Base-by-base conservation (phyloP, 345 rosid genomes). In the Gynandropsis gynandra region DNA sequence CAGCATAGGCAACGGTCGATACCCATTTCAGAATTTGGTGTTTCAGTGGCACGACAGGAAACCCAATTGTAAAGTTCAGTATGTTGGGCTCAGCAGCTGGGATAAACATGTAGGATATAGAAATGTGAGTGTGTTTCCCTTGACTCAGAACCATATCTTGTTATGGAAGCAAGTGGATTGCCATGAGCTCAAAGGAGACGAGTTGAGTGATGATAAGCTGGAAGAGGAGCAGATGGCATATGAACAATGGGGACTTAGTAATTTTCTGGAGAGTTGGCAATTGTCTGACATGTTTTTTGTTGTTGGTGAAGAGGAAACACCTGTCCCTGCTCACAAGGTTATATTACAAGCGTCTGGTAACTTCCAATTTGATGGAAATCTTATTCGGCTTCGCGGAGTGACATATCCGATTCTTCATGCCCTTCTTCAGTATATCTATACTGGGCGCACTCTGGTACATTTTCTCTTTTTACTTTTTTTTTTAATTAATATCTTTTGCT, bases 61-160 rank as follows among this genome's bases (percentile, higher is more conserved):
- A 56, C 97, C 99, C 1, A 92, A 88, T 44, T 81, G 85, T 54
- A 81, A 42, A 58, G 87, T 88, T 7, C 84, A 60, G 72, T 88
- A 87, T 67, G 83, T 92, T 44, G 97, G 99, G 19, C 69, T 85
- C 33, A 85, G 97, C 50, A 87, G 97, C 64, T 92, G 98, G 98
- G 95, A 88, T 52, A 85, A 73, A 64, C 99, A 92, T 72, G 99
- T 88, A 29, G 97, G 97, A 0, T 92, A 92, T 48, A 80, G 99
- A 57, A 92, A 92, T 54, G 90, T 88, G 64, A 81, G 81, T 42
- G 95, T 92, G 31, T 66, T 88, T 71, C 97, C 97, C 6, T 72
- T 92, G 53, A 85, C 82, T 0, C 80, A 75, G 47, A 75, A 87
- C 64, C 95, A 78, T 70, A 70, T 87, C 63, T 56, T 71, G 56